Percentiles rank a stretch among this genome's conserved stretches.
phyloP scores from a whole-genome alignment of 768 basidiomycete species.

The Russula dissimulans region DNA sequence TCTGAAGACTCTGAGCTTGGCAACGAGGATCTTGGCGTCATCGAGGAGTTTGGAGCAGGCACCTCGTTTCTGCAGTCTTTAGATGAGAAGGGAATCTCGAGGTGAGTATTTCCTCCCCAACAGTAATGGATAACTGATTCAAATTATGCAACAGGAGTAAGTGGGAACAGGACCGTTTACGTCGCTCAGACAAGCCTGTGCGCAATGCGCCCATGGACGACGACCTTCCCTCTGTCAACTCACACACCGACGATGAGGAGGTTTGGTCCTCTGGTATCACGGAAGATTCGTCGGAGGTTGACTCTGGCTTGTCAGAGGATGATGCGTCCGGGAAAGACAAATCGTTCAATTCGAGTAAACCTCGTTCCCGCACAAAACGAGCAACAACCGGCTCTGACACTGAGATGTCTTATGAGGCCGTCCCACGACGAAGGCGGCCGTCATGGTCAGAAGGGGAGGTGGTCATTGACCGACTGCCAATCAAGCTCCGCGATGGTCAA shows the following conservation, averaged over 20 bases:
- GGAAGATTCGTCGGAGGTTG: slow-evolving; percentile 20
- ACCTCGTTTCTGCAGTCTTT: slow-evolving; percentile 59
- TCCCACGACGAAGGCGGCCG: slow-evolving; percentile 43
- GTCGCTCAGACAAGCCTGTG: slow-evolving; percentile 53
- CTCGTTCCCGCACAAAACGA: slow-evolving; percentile 18
- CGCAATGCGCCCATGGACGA: slow-evolving; percentile 36
- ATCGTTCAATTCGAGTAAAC: slow-evolving; percentile 16
- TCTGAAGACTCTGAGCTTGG: slow-evolving; percentile 42
- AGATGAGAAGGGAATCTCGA: slow-evolving; percentile 72
- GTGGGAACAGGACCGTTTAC: slow-evolving; percentile 68
- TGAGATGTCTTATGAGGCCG: slow-evolving; percentile 69
- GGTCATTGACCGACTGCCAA: slow-evolving; percentile 61
- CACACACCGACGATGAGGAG: slow-evolving; percentile 51
- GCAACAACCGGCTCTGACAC: slow-evolving; percentile 37
- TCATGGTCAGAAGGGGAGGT: slow-evolving; percentile 39
- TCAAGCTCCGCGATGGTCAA: slow-evolving; percentile 76
- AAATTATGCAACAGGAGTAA: slow-evolving; percentile 52
- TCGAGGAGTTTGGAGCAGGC: slow-evolving; percentile 54
- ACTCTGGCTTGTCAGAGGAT: slow-evolving; percentile 24
- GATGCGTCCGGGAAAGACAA: slow-evolving; percentile 25
- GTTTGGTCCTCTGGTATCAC: slow-evolving; percentile 41
- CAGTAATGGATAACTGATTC: slow-evolving; percentile 5
- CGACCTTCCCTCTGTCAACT: slow-evolving; percentile 61
- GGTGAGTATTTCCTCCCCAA: slow-evolving; percentile 37
- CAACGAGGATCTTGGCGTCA: slow-evolving; percentile 60